Conservation (phyloP, 1,284 basidiomycete species). For the Ustilago esculenta region DNA sequence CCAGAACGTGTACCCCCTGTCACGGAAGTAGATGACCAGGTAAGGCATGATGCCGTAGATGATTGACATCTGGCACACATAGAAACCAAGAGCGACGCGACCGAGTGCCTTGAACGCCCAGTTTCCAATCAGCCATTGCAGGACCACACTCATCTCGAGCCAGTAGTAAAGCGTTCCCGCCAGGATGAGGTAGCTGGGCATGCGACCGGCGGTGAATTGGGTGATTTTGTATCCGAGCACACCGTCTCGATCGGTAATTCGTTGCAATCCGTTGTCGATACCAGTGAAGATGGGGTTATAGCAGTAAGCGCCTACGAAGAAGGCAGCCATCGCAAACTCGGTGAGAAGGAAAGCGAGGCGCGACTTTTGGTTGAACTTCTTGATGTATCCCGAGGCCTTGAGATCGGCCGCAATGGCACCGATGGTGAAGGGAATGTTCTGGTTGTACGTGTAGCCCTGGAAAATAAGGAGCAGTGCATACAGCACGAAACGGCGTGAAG, state of each 20-base stretch:
- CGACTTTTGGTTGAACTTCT: constrained; percentile 68
- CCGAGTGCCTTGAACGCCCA: constrained; percentile 68
- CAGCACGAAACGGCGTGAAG: constrained; percentile 65
- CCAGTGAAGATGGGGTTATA: constrained; percentile 63
- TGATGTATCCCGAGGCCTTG: constrained; percentile 67
- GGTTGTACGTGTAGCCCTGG: constrained; percentile 29
- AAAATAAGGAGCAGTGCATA: constrained; percentile 58
- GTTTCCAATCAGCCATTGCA: constrained; percentile 68
- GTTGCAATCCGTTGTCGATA: constrained; percentile 62
- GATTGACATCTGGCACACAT: constrained; percentile 69
- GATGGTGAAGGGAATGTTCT: constrained; percentile 62
- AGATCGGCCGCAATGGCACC: constrained; percentile 67
- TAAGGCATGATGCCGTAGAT: constrained; percentile 68
- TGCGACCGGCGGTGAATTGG: constrained; percentile 30
- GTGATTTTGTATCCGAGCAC: constrained; percentile 63
- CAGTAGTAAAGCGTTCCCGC: constrained; percentile 64
- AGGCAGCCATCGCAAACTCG: constrained; percentile 63
- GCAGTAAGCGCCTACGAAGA: constrained; percentile 65
- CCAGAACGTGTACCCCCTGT: constrained; percentile 65
- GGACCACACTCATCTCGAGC: constrained; percentile 68
- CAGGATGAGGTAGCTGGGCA: constrained; percentile 37
- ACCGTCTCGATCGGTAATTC: constrained; percentile 66
- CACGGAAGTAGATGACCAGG: constrained; percentile 66
- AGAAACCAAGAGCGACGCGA: constrained; percentile 69
- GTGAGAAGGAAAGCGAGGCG: constrained; percentile 64